Base-by-base conservation (phyloP, 2,329 filamentous ascomycete genomes). In the Xylaria sp. region DNA sequence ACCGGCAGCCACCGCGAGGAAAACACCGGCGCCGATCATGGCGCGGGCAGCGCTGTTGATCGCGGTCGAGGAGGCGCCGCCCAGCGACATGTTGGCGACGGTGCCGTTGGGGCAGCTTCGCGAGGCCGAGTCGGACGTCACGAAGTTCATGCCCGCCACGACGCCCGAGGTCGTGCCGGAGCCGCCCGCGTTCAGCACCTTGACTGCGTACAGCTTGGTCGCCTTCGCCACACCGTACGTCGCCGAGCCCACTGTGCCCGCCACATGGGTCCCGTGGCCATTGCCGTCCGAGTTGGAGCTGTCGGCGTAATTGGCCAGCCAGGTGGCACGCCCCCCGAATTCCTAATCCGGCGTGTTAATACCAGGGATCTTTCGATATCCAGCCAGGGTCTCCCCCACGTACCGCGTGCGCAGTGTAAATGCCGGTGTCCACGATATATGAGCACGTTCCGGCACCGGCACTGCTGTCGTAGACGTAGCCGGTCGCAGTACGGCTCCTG, bases 371-470 rank as follows among this genome's bases (percentile, higher is more conserved):
- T 29, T n/a, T 15, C 4, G 1, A 21, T 47, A 15, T 17, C 15
- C 10, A n/a, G 6, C 8, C 4, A 15, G 17, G 40, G 17, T 31
- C 37, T 49, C 29, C n/a, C 31, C 21, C 37, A 55, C 70, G 9
- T 71, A 73, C 71, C 48, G 71, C 27, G 55, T 87, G 84, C 4
- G 70, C 58, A 19, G 73, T 77, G 41, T 77, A 76, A 54, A 87
- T 80, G 37, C 85, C 84, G 0, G 81, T 85, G 70, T 87, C 85
- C 57, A 87, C 73, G 53, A 87, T 73, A 69, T 86, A 87, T 49
- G 80, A 75, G 62, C 78, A 85, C 53, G 74, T 78, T 31, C 72
- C 76, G 13, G 69, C 57, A 13, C 81, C 81, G 21, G 79, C 78
- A 19, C 68, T 74, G 8, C 67, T 59, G 62, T 82, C 78, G 68